Base-by-base conservation (phyloP, 768 basidiomycete genomes). In the Phaffia australis region DNA sequence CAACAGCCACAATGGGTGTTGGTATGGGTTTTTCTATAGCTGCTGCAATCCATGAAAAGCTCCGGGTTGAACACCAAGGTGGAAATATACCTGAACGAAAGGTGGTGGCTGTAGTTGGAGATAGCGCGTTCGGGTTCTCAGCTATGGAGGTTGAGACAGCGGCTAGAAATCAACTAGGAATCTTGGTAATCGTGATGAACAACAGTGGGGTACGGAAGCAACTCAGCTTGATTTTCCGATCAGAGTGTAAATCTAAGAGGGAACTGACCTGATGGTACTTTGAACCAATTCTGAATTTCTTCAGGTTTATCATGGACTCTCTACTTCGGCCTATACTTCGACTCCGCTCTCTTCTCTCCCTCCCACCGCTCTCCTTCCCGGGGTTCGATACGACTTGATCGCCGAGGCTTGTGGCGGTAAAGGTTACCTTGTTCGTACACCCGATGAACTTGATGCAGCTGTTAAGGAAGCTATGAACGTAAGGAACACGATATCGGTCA, bases 141-240 rank as follows among this genome's bases (percentile, higher is more conserved):
- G 71, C 69, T 0, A 70, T 71, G 66, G 71, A 71, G 47, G 65
- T 71, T n/a, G 71, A 71, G 30, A 71, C 71, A 4, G 71, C 71
- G 11, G 71, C 64, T 1, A 57, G 71, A 47, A 71, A 71, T 46
- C 52, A 59, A 62, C 27, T 71, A 48, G 71, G 71, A 23, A 71
- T 71, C 50, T 35, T 71, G 60, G 61, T 71, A 32, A 57, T 71
- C 15, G 69, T 71, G 19, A 71, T 71, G 71, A 71, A 71, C 55
- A 71, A 71, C 50, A 66, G 65, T 15, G 71, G 71, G 32, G 71
- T 71, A 56, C 47, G 70, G 19, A n/a, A 1, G 16, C 46, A 21
- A 46, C 4, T 4, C 27, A 25, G 5, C 55, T 23, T 52, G 15
- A 19, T 21, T 23, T 6, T 25, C 29, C 19, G 19, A 18, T 48